Evolutionary conservation across 495 filamentous ascomycete genomes (phyloP), one percentile per base, ranked within the genome.

Genomic region (Aspergillus bridgeri): DNA sequence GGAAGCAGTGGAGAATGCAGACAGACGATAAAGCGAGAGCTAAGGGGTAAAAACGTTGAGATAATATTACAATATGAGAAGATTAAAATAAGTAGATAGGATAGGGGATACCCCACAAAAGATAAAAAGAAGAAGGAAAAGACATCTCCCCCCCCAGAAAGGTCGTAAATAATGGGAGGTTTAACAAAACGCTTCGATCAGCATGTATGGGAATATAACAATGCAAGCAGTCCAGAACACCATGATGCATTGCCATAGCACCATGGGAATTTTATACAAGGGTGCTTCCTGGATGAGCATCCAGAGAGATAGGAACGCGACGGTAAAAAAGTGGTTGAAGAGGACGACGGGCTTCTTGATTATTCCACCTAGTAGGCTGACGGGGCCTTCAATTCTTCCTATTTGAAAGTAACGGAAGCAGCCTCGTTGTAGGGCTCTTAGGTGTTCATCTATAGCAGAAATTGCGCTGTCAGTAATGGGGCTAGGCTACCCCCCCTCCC

Each of bases 371-470:
- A 98, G 78, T 48, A 98, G 77, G 22, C 90, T 88, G 51, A 89
- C 84, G 6, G 94, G 94, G 20, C 86, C 89, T 58, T 87, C 81
- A 33, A 90, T 79, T 54, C 85, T 82, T 42, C 94, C 95, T 42
- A 82, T 73, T 67, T 91, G 77, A 78, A 98, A 98, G 69, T 98
- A 98, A 45, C 79, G 77, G 79, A 98, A 98, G 76, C 95, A 98
- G 48, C 94, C 94, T 51, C 80, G 83, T 75, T 96, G 91, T 27
- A 98, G 86, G 29, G 87, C 86, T 58, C 80, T 81, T 42, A 98
- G 86, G 58, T 90, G 80, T 43, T 75, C 62, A 70, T 92, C 89
- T 85, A 18, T 29, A 9, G 27, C 27, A 45, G 51, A 62, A 49
- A 61, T 51, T 49, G n/a, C n/a, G 54, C 55, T 23, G 38, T 19